These are phyloP conservation scores for Boletus rufocinnamomeus DNA, from an alignment of 768 basidiomycete species.

Conservation along the genomic window DNA sequence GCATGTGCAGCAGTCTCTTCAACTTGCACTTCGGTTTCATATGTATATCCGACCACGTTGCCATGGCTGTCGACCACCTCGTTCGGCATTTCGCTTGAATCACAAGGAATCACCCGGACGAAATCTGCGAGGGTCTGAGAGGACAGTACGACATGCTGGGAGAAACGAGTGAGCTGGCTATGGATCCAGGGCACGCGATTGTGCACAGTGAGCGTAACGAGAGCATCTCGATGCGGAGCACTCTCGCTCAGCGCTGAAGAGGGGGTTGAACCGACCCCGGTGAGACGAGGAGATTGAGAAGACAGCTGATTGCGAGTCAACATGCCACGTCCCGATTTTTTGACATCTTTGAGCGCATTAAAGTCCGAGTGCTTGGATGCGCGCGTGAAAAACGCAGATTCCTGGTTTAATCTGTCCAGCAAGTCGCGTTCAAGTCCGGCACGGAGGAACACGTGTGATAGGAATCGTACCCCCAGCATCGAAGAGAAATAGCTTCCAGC, in stretches of 20 bases:
- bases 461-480: constrained; percentile 60
- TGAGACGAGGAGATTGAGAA: neutral
- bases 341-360: constrained; percentile 48
- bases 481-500: constrained; percentile 54
- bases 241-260: neutral
- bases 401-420: constrained; percentile 46
- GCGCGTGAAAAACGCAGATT: constrained; percentile 63
- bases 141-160: constrained; percentile 69
- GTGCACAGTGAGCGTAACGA: constrained; percentile 63
- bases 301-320: neutral
- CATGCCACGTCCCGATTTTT: constrained; percentile 39
- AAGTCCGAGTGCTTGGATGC: constrained; percentile 65
- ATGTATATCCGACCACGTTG: constrained; percentile 36
- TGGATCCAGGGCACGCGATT: constrained; percentile 62
- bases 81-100: constrained; percentile 52
- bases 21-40: constrained; percentile 13
- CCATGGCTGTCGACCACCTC: constrained; percentile 41
- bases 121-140: constrained; percentile 72
- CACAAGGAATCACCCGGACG: constrained; percentile 59
- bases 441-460: neutral
- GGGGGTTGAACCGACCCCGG: neutral
- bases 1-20: constrained; percentile 1
- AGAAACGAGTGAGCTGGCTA: constrained; percentile 58
- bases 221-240: constrained; percentile 37
- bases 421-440: constrained; percentile 3